A percentile compares a stretch with the other conserved stretches of the same genome.
phyloP scores from a whole-genome alignment of 306 rosid genomes.

The Styphnolobium japonicum region DNA sequence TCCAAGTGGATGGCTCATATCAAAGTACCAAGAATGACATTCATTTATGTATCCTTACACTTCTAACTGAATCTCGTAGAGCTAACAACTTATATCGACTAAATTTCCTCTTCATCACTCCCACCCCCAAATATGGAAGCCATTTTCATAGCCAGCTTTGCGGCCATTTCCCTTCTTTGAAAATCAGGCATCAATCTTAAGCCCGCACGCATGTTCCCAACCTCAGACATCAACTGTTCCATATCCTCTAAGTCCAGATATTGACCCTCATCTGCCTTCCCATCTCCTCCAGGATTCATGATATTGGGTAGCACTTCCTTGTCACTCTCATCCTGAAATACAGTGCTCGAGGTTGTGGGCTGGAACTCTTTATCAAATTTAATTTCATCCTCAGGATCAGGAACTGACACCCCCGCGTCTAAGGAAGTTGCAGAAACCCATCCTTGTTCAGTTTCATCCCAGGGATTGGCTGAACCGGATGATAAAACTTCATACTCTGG shows the following conservation, averaged over 20 bases:
- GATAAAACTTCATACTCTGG: slow-evolving; percentile 73
- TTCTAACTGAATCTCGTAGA: background rate
- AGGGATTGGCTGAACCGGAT: slow-evolving; percentile 65
- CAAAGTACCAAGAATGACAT: background rate
- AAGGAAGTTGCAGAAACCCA: slow-evolving; percentile 61
- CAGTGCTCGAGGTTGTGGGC: slow-evolving; percentile 41
- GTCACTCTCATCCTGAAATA: slow-evolving; percentile 30
- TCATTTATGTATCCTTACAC: background rate
- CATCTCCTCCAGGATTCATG: slow-evolving; percentile 36
- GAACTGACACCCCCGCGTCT: slow-evolving; percentile 33
- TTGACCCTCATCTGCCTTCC: slow-evolving; percentile 26
- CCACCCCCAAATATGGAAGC: slow-evolving; percentile 78
- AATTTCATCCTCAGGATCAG: slow-evolving; percentile 33
- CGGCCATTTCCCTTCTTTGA: slow-evolving; percentile 87
- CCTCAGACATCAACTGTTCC: slow-evolving; percentile 88
- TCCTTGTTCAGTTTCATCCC: slow-evolving; percentile 60
- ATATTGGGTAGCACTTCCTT: slow-evolving; percentile 19
- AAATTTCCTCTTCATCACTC: slow-evolving; percentile 67
- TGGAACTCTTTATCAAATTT: slow-evolving; percentile 24
- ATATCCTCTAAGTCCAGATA: slow-evolving; percentile 67
- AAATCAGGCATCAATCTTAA: slow-evolving; percentile 93
- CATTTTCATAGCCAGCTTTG: slow-evolving; percentile 83
- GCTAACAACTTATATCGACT: background rate
- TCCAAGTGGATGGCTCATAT: background rate
- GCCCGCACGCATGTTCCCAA: slow-evolving; percentile 71